A percentile compares a stretch with the other conserved stretches of the same genome.
Conservation (phyloP, 2,329 filamentous ascomycete genomes). For the Arachnopeziza araneosa region DNA sequence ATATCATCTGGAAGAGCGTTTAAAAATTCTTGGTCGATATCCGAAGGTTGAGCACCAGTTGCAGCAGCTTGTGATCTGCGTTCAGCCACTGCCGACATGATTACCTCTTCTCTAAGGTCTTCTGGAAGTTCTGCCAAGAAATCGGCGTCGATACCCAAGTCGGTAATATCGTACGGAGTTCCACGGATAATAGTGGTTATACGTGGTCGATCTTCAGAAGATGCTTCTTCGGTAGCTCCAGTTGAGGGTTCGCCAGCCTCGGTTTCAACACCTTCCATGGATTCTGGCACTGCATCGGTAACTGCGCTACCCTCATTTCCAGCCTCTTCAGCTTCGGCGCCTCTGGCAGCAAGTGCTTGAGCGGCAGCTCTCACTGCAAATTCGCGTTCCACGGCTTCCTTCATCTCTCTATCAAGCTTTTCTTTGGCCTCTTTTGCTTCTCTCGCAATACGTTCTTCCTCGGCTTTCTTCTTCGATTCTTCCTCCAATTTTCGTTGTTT, state of each 20-base stretch:
- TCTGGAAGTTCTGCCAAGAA: conserved; percentile 97
- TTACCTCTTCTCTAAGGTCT: conserved; percentile 91
- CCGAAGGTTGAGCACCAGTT: conserved; percentile 67
- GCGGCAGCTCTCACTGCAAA: conserved; percentile 45
- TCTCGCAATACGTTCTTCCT: conserved; percentile 58
- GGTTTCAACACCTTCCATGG: conserved; percentile 73
- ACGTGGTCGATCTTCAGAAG: conserved; percentile 49
- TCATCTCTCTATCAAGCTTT: conserved; percentile 58
- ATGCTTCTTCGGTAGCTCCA: conserved; percentile 34
- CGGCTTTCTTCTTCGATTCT: conserved; percentile 55
- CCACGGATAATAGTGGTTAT: conserved; percentile 81
- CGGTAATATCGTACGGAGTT: conserved; percentile 86
- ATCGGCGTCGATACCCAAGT: conserved; percentile 87
- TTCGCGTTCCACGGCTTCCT: conserved; percentile 64
- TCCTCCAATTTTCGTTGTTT: conserved; percentile 50
- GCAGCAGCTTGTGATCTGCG: conserved; percentile 72
- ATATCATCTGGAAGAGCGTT: conserved; percentile 89
- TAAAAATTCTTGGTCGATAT: conserved; percentile 89
- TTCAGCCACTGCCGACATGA: conserved; percentile 82
- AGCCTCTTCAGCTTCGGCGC: conserved; percentile 41
- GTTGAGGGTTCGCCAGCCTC: conserved; percentile 32
- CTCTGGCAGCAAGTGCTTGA: conserved; percentile 44
- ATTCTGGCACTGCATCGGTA: conserved; percentile 20
- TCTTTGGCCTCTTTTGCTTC: conserved; percentile 71
- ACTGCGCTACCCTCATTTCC: conserved; percentile 28